Evolutionary conservation across 2,329 filamentous ascomycete genomes (phyloP), one percentile per base, ranked within the genome.

Genomic region (Delphinella strobiligena): DNA sequence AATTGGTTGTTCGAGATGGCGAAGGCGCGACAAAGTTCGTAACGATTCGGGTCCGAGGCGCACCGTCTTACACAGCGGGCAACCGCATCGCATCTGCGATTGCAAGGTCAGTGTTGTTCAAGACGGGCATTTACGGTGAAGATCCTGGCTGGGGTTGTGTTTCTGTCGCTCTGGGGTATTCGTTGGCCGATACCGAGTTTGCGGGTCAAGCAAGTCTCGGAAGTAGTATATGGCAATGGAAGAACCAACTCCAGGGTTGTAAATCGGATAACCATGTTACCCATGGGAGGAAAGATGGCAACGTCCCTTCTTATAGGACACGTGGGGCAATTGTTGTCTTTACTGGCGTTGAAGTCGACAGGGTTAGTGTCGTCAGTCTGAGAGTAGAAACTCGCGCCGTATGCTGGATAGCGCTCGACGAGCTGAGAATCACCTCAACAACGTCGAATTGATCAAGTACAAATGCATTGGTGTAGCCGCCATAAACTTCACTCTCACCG

Each of bases 81-180:
- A 78, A 83, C 41, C 74, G 79, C 54, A 80, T 95, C 45, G 91
- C 88, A 9, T 82, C 80, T 46, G 81, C 84, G 34, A 95, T 98
- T 56, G 88, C 91, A 12, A 78, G 81, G 36, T 94, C 87, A 1
- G 86, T 89, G 5, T 75, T 98, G 10, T 91, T 98, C 51, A 98
- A 98, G 71, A 98, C 91, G 0, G 91, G 91, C 0, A 69, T 98
- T 31, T 98, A 98, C 61, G 91, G 91, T 48, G 86, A 87, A 59
- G 91, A 98, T 58, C 91, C 91, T 14, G 98, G 98, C 68, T 98
- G 91, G 91, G 91, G 91, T 24, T 86, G 91, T 40, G 93, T 98
- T 46, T 72, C 96, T 19, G 96, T 91, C 60, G 89, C 91, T 1
- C 87, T 88, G 3, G 91, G 91, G 2, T 96, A 96, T 58, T 74